These are phyloP conservation scores for Cylindrodendrum hubeiense DNA, from an alignment of 2,329 filamentous ascomycete species.

Conservation along the genomic window DNA sequence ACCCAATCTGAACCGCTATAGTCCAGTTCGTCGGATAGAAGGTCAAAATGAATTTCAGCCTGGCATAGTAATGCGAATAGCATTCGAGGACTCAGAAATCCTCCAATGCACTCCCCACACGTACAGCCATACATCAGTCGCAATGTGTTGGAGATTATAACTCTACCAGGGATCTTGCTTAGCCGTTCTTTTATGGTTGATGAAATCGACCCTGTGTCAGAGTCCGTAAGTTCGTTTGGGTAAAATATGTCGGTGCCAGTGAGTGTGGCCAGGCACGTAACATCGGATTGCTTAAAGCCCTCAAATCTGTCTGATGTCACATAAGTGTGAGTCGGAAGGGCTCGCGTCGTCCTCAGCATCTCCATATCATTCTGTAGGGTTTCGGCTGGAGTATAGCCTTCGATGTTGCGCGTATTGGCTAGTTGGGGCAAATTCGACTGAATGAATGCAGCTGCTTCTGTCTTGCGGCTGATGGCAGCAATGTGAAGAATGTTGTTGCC, in stretches of 20 bases:
- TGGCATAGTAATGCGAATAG: background rate
- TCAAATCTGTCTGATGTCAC: background rate
- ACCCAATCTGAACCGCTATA: background rate
- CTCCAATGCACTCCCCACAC: conserved; percentile 16
- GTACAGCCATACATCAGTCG: conserved; percentile 12
- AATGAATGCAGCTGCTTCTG: background rate
- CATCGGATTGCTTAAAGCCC: background rate
- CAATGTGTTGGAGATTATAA: background rate
- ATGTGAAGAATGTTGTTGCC: conserved; percentile 19
- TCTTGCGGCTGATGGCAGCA: background rate
- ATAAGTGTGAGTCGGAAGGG: background rate
- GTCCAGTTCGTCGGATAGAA: background rate
- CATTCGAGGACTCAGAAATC: conserved; percentile 19
- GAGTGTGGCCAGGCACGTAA: background rate
- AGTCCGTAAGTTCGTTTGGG: background rate
- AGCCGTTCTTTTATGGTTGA: background rate
- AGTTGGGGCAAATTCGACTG: background rate
- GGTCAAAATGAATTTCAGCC: background rate
- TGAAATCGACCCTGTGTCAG: background rate
- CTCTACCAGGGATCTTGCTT: background rate
- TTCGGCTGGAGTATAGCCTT: conserved; percentile 15
- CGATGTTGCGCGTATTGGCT: background rate
- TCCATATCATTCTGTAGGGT: conserved; percentile 1
- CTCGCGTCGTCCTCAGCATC: background rate
- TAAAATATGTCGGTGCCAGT: background rate